These are phyloP conservation scores for Scalesia atractyloides DNA, from an alignment of 129 eudicot species.

Conservation along the genomic window DNA sequence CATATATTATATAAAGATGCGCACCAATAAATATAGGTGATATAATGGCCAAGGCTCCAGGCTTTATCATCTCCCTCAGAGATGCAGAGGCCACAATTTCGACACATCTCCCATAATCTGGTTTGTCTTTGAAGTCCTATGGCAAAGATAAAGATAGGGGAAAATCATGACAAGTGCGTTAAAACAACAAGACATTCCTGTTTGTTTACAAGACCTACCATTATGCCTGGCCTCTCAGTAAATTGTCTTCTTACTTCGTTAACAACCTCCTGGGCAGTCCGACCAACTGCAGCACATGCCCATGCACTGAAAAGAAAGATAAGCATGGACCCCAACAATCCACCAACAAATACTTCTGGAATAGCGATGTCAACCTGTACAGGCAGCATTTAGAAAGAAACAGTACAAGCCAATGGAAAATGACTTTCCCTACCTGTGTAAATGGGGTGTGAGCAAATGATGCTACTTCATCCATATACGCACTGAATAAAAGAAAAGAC, in stretches of 20 bases:
- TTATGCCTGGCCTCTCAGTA: constrained; percentile 95
- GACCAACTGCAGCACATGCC: constrained; percentile 98
- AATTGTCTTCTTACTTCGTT: constrained; percentile 99
- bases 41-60: constrained; percentile 92
- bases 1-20: constrained; percentile 22
- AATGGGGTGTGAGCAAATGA: constrained; percentile 72
- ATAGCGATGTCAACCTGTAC: constrained; percentile 94
- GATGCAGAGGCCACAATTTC: constrained; percentile 99
- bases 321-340: constrained; percentile 96
- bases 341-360: constrained; percentile 98
- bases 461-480: constrained; percentile 98
- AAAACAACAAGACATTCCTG: constrained; percentile 15
- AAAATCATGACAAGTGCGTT: background rate
- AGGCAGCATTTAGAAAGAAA: background rate
- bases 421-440: constrained; percentile 53
- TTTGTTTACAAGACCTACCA: constrained; percentile 51
- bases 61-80: constrained; percentile 95
- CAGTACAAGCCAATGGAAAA: background rate
- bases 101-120: constrained; percentile 95
- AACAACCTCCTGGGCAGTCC: constrained; percentile 98
- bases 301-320: constrained; percentile 93
- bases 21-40: constrained; percentile 86
- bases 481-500: constrained; percentile 94
- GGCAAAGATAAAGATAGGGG: background rate
- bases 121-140: constrained; percentile 93